Conservation (phyloP, 495 filamentous ascomycete genomes). For the Physcia stellaris region DNA sequence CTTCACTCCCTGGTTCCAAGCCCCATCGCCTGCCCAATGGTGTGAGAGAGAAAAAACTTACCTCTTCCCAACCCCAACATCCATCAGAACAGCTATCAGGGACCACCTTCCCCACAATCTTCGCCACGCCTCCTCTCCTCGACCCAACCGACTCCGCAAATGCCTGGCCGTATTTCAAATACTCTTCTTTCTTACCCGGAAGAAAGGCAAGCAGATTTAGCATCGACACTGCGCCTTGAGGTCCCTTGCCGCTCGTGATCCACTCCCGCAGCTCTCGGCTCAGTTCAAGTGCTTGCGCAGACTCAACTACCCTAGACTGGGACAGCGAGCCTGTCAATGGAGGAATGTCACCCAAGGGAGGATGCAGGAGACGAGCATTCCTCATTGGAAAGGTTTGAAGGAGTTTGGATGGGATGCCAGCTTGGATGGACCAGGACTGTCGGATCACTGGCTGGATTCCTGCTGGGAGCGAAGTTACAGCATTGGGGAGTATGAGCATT, state of each 20-base stretch:
- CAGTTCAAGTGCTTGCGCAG: conserved; percentile 41
- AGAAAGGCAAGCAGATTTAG: conserved; percentile 55
- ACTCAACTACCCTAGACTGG: conserved; percentile 17
- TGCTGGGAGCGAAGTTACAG: conserved; percentile 22
- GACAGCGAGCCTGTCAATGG: conserved; percentile 28
- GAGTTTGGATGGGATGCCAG: conserved; percentile 41
- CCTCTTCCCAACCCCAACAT: conserved; percentile 9
- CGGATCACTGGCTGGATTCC: conserved; percentile 20
- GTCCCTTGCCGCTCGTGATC: conserved; percentile 22
- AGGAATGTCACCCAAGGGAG: conserved; percentile 18
- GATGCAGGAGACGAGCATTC: conserved; percentile 34
- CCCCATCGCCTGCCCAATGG: neutral
- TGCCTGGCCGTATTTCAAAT: conserved; percentile 43
- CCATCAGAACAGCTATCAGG: conserved; percentile 1
- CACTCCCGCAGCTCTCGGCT: conserved; percentile 35
- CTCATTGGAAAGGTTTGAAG: conserved; percentile 29
- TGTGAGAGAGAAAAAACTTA: conserved; percentile 1
- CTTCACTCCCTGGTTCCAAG: neutral
- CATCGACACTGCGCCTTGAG: conserved; percentile 44
- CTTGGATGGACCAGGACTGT: conserved; percentile 32
- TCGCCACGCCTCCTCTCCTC: conserved; percentile 42
- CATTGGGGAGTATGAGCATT: conserved; percentile 35
- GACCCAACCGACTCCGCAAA: conserved; percentile 40
- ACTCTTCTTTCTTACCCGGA: conserved; percentile 35
- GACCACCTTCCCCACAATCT: conserved; percentile 49